A percentile compares a stretch with the other conserved stretches of the same genome.
These are phyloP conservation scores for Neolecta irregularis DNA, from an alignment of 1,139 yeast genomes.

Conservation along the genomic window DNA sequence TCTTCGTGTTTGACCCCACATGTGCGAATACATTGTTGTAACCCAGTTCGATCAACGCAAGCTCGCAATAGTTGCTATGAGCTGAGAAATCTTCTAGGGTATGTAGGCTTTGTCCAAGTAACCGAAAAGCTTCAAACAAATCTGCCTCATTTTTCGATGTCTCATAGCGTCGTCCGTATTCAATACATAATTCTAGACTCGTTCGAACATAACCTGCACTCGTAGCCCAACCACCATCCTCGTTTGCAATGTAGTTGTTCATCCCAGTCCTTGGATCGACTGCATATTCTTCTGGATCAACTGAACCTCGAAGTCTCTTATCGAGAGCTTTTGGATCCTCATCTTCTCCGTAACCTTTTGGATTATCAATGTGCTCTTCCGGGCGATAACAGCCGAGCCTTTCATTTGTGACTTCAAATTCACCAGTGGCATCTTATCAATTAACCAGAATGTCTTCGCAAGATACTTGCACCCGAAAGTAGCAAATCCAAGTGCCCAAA, in stretches of 20 bases:
- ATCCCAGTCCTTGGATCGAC: slow-evolving; percentile 18
- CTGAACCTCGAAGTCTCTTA: slow-evolving; percentile 18
- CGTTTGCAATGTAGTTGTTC: slow-evolving; percentile 18
- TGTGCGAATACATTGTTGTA: slow-evolving; percentile 19
- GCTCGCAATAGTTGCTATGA: slow-evolving; percentile 19
- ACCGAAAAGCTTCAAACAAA: slow-evolving; percentile 18
- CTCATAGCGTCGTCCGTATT: slow-evolving; percentile 16
- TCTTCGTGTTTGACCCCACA: slow-evolving; percentile 18
- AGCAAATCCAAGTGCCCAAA: slow-evolving; percentile 19
- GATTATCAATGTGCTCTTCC: slow-evolving; percentile 21
- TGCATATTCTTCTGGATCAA: slow-evolving; percentile 11
- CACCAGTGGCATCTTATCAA: slow-evolving; percentile 20
- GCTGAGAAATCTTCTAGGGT: slow-evolving; percentile 20
- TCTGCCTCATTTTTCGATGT: too few species aligned
- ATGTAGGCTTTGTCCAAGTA: slow-evolving; percentile 20
- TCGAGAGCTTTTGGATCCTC: slow-evolving; percentile 17
- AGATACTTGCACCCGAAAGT: slow-evolving; percentile 21
- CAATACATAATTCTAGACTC: slow-evolving; percentile 17
- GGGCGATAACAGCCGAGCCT: slow-evolving; percentile 19
- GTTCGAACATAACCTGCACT: slow-evolving; percentile 17
- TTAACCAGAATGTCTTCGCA: too few species aligned
- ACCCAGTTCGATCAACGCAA: slow-evolving; percentile 19
- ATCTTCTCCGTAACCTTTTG: slow-evolving; percentile 18
- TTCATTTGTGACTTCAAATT: slow-evolving; percentile 20
- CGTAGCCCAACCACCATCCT: slow-evolving; percentile 20